Evolutionary conservation across 1,139 yeast genomes (phyloP).

Genomic region (Magnusiomyces fungicola): DNA sequence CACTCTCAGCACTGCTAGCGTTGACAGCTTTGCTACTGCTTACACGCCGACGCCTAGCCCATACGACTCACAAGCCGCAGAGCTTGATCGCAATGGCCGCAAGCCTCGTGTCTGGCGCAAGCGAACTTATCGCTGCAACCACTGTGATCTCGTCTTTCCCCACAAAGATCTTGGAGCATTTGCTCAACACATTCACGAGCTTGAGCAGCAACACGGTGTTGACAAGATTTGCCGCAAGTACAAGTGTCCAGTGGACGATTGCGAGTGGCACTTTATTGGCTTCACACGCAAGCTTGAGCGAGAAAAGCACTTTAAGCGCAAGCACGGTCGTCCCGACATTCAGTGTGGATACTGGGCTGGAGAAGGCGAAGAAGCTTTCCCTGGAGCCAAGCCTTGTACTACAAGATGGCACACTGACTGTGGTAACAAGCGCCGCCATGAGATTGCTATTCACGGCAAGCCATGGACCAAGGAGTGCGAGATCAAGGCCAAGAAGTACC

Average conservation of each 20-base stretch:
- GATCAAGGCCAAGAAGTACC: background rate
- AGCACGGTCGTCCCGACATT: conserved; percentile 26
- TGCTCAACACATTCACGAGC: conserved; percentile 22
- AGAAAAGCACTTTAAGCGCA: conserved; percentile 25
- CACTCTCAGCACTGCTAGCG: no score
- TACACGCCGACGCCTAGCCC: no score
- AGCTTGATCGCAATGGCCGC: conserved; percentile 25
- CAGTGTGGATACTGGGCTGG: conserved; percentile 28
- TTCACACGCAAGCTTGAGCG: conserved; percentile 28
- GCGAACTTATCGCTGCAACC: conserved; percentile 26
- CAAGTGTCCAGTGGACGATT: conserved; percentile 25
- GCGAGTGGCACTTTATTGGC: conserved; percentile 28
- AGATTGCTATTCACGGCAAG: conserved; percentile 25
- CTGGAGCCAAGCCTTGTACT: conserved; percentile 25
- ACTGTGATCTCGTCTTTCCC: conserved; percentile 22
- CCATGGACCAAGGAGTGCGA: background rate
- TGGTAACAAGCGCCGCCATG: conserved; percentile 27
- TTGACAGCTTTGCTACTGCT: no score
- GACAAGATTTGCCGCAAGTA: conserved; percentile 22
- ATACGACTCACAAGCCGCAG: no score
- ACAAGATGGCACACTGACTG: conserved; percentile 30
- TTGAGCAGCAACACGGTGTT: conserved; percentile 19
- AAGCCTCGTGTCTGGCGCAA: conserved; percentile 26
- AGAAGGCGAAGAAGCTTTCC: conserved; percentile 22
- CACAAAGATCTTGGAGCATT: conserved; percentile 21